Evolutionary conservation across 768 basidiomycete genomes (phyloP), one percentile per base, ranked within the genome.

Genomic region (Calvatia gigantea): DNA sequence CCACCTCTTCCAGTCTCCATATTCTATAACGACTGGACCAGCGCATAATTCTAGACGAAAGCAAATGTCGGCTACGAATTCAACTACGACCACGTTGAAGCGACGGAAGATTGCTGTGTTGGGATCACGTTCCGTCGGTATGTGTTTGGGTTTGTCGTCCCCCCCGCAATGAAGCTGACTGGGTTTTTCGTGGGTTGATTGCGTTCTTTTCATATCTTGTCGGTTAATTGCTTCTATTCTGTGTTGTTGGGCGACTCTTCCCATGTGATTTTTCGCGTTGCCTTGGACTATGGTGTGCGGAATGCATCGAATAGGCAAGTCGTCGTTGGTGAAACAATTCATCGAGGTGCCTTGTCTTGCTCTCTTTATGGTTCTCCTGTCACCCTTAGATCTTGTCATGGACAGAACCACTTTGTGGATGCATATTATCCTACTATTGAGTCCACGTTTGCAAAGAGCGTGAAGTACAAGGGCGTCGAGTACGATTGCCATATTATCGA

Each of bases 401-500:
- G 35, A n/a, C 48, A 77, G 73, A 87, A 89, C 63, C 84, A 89
- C 64, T 98, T 97, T 67, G 81, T 88, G 69, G 94, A 96, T 58
- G 79, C 87, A 6, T 98, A 98, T 76, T 94, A 93, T 74, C 96
- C 96, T 35, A 98, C 94, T 48, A 96, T 96, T 66, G 95, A 98
- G 72, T 84, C 80, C 62, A 92, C 89, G 11, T 89, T 87, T 69
- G 79, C 85, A 49, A 97, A 96, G 79, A 86, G 79, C 57, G 85
- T 98, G 65, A 82, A 80, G 56, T 88, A 90, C 75, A 91, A 91
- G 54, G 95, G 94, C 47, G 79, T 87, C 29, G 92, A 95, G 65
- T 98, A 94, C 65, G 88, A 94, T 58, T 95, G 94, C 73, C 94
- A 96, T 73, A 95, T 98, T 74, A 92, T 98, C 64, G 96, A 98